Conservation (phyloP, 495 filamentous ascomycete species). For the Gamarada debralockiae region DNA sequence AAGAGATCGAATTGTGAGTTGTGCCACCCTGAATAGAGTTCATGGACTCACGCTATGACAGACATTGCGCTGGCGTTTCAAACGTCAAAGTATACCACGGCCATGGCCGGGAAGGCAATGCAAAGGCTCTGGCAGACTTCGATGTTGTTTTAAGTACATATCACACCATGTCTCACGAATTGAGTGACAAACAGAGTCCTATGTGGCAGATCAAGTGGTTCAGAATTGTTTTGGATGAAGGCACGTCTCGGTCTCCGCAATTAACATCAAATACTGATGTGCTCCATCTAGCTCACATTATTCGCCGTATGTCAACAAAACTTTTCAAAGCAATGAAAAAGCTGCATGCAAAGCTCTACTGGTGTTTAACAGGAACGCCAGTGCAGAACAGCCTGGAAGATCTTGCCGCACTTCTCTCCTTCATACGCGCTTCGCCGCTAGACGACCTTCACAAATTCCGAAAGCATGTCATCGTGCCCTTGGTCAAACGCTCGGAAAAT, state of each 20-base stretch:
- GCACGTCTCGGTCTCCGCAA: conserved; percentile 22
- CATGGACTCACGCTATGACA: neutral
- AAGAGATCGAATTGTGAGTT: conserved; percentile 14
- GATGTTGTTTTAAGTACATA: conserved; percentile 86
- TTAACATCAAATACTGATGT: neutral
- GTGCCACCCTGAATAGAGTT: too few species aligned
- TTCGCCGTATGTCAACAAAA: conserved; percentile 73
- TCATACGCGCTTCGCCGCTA: conserved; percentile 38
- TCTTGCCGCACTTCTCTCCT: conserved; percentile 40
- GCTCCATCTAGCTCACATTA: conserved; percentile 53
- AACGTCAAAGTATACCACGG: conserved; percentile 63
- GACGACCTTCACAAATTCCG: conserved; percentile 28
- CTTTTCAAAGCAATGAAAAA: conserved; percentile 59
- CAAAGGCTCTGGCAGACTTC: conserved; percentile 50
- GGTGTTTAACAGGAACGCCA: conserved; percentile 79
- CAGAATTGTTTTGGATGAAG: conserved; percentile 85
- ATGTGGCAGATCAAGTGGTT: conserved; percentile 70
- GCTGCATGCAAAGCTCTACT: conserved; percentile 66
- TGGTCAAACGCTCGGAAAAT: conserved; percentile 11
- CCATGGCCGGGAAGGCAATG: conserved; percentile 54
- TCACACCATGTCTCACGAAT: conserved; percentile 15
- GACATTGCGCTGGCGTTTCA: conserved; percentile 36
- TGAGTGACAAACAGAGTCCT: conserved; percentile 29
- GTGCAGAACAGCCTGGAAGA: conserved; percentile 56
- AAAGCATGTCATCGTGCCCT: conserved; percentile 25